Base-by-base conservation (phyloP, 805 yeast genomes). In the Saturnispora kantuleensis region DNA sequence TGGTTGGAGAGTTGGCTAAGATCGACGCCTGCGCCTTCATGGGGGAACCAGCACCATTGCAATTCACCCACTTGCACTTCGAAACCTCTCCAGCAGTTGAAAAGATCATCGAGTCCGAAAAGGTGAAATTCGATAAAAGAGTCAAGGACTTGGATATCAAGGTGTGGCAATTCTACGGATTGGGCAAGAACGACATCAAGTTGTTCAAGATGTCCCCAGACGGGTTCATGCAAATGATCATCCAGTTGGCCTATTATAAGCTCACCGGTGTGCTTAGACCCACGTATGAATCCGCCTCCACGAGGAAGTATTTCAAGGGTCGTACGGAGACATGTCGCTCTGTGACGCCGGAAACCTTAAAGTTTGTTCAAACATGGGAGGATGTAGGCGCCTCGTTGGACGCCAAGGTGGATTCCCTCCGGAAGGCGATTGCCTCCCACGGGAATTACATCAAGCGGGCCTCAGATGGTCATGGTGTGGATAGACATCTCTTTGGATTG, bases 231-330 rank as follows among this genome's bases (percentile, higher is more conserved):
- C 98, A 90, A 65, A 81, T 89, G 81, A 60, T 88, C 55, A 77
- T 90, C 58, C 98, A 90, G 71, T 72, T 93, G 51, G 96, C 95
- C 15, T 83, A 87, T 65, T 90, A 69, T 70, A 88, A 87, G 66
- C 70, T 79, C 65, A 73, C 85, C 35, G 95, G 95, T 17, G 76
- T 73, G 44, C 70, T 78, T 44, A 75, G 90, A 58, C 96, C 97
- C 51, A 90, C 97, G 10, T 90, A 90, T 66, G 98, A 90, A 66
- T 81, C 95, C 42, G 96, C 97, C 3, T 86, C 97, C 16, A 90
- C 97, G 2, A 79, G 97, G 64, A 81, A 78, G 61, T 90, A 73
- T 64, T 82, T 78, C 58, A 79, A 76, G 57, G 98, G 98, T 45
- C 78, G 98, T 63, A 90, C 97, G 8, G 98, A 90, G 66, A 84